Base-by-base conservation (phyloP, 2,329 filamentous ascomycete species). In the Gliomastix tumulicola region DNA sequence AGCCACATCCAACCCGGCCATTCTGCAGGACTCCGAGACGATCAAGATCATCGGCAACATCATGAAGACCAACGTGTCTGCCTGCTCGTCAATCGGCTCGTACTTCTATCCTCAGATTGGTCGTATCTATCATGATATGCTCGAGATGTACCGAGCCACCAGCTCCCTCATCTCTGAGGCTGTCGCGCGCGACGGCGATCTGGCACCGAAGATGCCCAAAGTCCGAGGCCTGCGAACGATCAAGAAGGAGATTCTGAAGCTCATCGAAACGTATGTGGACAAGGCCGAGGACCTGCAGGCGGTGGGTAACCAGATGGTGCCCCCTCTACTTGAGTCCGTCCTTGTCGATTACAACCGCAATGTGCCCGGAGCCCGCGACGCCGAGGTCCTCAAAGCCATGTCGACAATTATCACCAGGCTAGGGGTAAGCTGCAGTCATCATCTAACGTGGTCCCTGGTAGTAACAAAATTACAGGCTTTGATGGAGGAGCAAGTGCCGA, bases 1-100 rank as follows among this genome's bases (percentile, higher is more conserved):
- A 54, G 92, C 92, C 18, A 92, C 87, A 37, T 74, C 83, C 42
- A 82, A 96, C 55, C 88, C 92, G 1, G 74, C 80, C 17, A 88
- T 92, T 47, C 72, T 98, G 11, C 88, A 97, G 59, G 88, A 97
- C 53, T 71, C 82, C 10, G 89, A 98, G 49, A 94, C 89, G 1
- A 97, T 98, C 68, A 98, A 98, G 69, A 82, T 98, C 48, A 89
- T 98, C 44, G 92, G 92, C 47, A 98, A 98, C 64, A 96, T 98
- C 57, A 98, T 98, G 92, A 98, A 98, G 76, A 98, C 92, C 1
- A 98, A 98, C 51, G 92, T 98, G 5, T 90, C 94, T n/a, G 92
- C 92, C 23, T 98, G 92, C 61, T 87, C 86, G 23, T 97, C 92
- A 1, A 92, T 98, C 40, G 92, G 94, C 22, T 81, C 87, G 36